These are phyloP conservation scores for Amphicarpaea edgeworthii DNA, from an alignment of 306 rosid species.

Conservation along the genomic window DNA sequence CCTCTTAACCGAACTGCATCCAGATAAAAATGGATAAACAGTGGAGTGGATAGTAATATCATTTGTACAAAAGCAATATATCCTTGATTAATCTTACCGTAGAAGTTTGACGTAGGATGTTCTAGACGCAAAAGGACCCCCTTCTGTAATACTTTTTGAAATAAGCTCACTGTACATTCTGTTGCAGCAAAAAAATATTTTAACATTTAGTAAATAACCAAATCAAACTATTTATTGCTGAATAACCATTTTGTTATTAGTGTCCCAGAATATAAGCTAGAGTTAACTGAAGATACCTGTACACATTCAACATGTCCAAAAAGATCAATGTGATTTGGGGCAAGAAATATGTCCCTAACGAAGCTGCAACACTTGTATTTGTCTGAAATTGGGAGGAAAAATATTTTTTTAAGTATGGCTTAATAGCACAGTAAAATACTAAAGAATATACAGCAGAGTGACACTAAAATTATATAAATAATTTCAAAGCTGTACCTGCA, in stretches of 20 bases:
- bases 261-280: neutral
- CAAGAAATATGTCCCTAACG: constrained; percentile 94
- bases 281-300: constrained; percentile 64
- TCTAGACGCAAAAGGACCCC: constrained; percentile 88
- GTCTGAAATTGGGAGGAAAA: constrained; percentile 65
- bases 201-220: constrained; percentile 6
- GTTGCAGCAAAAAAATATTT: constrained; percentile 35
- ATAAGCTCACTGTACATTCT: constrained; percentile 99
- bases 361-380: constrained; percentile 87
- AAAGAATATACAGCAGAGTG: constrained; percentile 25
- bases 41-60: neutral
- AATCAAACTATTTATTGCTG: neutral
- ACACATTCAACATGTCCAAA: constrained; percentile 97
- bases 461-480: neutral
- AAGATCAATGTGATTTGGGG: constrained; percentile 89
- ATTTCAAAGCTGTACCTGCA: constrained; percentile 67
- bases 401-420: neutral
- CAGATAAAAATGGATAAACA: constrained; percentile 10
- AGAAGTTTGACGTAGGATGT: constrained; percentile 93
- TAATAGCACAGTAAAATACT: neutral
- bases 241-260: constrained; percentile 3
- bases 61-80: constrained; percentile 3
- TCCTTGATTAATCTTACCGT: constrained; percentile 58
- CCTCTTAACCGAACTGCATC: constrained; percentile 92
- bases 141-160: constrained; percentile 90